Evolutionary conservation across 768 basidiomycete genomes (phyloP), one percentile per base, ranked within the genome.

Genomic region (Coprinellus micaceus): DNA sequence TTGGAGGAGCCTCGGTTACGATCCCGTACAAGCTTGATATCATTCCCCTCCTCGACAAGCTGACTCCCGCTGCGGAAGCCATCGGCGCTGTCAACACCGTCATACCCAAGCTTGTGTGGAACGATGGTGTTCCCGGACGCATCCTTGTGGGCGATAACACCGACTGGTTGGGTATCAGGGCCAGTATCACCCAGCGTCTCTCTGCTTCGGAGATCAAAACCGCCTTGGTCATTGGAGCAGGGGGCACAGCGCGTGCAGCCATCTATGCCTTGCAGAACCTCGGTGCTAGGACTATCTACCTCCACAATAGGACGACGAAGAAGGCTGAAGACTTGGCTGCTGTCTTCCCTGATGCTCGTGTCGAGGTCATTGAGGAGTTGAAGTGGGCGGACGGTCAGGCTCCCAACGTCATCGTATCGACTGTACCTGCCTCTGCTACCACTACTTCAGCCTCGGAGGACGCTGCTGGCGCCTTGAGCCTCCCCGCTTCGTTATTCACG

Each of bases 41-140:
- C 60, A 92, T 98, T 47, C 83, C 89, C 1, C 75, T 89, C 4
- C 81, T 99, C 50, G 89, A 95, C 65, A 72, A 75, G 52, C 71
- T 98, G 40, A 89, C 94, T 0, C 82, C 85, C 0, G 86, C 93
- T 21, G 97, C 94, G 1, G 75, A 84, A 62, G 76, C 82, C 3
- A 94, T 99, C 57, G 97, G 97, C 0, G 97, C 97, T 0, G 92
- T 98, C 60, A 98, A 99, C 70, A 98, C 95, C 43, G 82, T 98
- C 69, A 79, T 94, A 17, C 86, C 88, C 45, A 41, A 67, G 2
- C 62, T 64, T 2, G 70, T 66, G 9, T 64, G 70, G 7, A 65
- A 71, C 1, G 72, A 74, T 29, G 81, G 80, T 1, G 66, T 71
- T 2, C 66, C 66, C 2, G 66, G 65, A 11, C 71, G 72, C 9